Evolutionary conservation across 2,329 filamentous ascomycete genomes (phyloP), one percentile per base, ranked within the genome.

Genomic region (Coniella lustricola): DNA sequence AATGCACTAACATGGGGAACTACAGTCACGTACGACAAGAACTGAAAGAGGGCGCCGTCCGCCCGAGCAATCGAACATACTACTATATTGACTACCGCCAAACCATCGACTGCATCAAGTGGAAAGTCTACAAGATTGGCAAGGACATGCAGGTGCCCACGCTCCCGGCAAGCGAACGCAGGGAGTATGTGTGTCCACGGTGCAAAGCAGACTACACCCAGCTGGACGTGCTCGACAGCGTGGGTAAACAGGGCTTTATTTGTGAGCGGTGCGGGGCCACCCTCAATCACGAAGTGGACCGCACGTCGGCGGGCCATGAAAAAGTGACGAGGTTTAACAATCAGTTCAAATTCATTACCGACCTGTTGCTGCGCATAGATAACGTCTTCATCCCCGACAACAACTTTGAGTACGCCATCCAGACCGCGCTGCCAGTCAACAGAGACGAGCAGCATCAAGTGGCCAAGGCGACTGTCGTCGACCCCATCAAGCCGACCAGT

Each of bases 1-100:
- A 22, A 44, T 25, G 44, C 18, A 49, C 31, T 47, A 52, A 38
- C 17, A 54, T 32, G 41, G 46, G 41, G 21, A 46, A 5, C 21
- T 57, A 51, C 61, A 87, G 78, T 59, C 83, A 84, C 64, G 82
- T 83, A 29, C 83, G 89, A 52, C 79, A 83, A 43, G 90, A 95
- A 64, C 72, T 86, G 48, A 83, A 84, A 56, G 86, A 90, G 61
- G 88, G 87, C 44, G 87, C 90, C 51, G 84, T 86, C 50, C 84
- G 90, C 45, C 85, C 88, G 4, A 84, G 86, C 56, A 90, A 85
- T 62, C 81, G 88, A 59, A 95, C 91, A 54, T 98, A 95, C 75
- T 98, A 95, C 71, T 98, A 88, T 68, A 91, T 98, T 64, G 90
- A 96, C 64, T 94, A 94, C 61, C 88, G 93, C 51, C 86, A 88